Base-by-base conservation (phyloP, 768 basidiomycete species). In the Thelephora ganbajun region DNA sequence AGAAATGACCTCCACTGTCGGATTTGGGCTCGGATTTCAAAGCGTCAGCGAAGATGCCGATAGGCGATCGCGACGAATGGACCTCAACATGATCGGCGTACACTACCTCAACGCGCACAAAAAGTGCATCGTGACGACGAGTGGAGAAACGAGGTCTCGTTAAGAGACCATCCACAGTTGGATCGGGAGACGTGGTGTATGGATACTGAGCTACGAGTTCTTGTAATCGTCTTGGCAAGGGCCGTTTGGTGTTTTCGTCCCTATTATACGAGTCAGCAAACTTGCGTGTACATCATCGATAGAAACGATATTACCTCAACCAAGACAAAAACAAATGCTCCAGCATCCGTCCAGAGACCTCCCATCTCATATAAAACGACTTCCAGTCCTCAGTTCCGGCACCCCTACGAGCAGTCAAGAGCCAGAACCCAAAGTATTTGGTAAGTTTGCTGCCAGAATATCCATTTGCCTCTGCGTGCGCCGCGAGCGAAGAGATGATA, bases 361-460 rank as follows among this genome's bases (percentile, higher is more conserved):
- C 83, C 87, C 87, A 89, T 26, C 80, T 70, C 3, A 67, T 65
- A 57, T 88, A 89, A 57, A 88, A 86, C 7, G 68, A 58, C 11
- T 60, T 48, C 79, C 78, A 85, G 47, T 78, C 74, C 44, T 83
- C 79, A 1, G 63, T 68, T 9, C 65, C 63, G 37, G 71, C 68
- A 2, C 68, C 63, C 22, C 73, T 66, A 35, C 69, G 66, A 1
- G 71, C 58, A 3, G 72, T 63, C 12, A 89, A 63, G 18, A 88
- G 62, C 86, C 86, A 89, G 43, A 85, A 58, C 11, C 86, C 86
- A 42, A 83, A 66, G 49, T 80, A 68, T 60, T 79, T 85, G 26
- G 79, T 75, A 6, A 88, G 68, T 57, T 82, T 88, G 66, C 82
- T 86, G 22, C 83, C 85, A 5, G 83, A 84, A 1, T 77, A 77